Evolutionary conservation across 2,329 filamentous ascomycete genomes (phyloP).

Genomic region (Xylariales sp.): DNA sequence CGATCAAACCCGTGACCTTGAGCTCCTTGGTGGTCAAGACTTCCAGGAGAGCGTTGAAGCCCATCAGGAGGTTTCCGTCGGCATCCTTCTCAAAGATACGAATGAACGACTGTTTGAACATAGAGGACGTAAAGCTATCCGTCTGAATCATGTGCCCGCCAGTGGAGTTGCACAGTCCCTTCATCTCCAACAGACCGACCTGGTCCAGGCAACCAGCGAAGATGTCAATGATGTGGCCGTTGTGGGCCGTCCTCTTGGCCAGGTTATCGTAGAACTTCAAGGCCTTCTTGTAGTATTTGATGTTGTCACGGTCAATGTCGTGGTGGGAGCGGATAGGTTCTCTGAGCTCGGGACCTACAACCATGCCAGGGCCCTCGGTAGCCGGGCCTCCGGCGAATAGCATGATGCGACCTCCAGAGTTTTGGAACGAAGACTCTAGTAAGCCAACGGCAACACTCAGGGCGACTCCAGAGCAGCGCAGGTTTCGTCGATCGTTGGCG

Average conservation of each 20-base stretch:
- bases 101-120: slow-evolving; percentile 98
- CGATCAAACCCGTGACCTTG: slow-evolving; percentile 95
- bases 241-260: slow-evolving; percentile 90
- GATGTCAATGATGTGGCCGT: slow-evolving; percentile 95
- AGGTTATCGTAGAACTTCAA: slow-evolving; percentile 91
- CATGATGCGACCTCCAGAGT: slow-evolving; percentile 93
- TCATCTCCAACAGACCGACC: slow-evolving; percentile 97
- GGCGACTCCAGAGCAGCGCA: slow-evolving; percentile 94
- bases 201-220: slow-evolving; percentile 97
- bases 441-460: slow-evolving; percentile 90
- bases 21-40: slow-evolving; percentile 96
- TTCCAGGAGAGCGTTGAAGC: slow-evolving; percentile 94
- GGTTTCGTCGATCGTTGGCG: slow-evolving; percentile 81
- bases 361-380: slow-evolving; percentile 94
- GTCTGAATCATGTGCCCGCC: slow-evolving; percentile 98
- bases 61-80: slow-evolving; percentile 93
- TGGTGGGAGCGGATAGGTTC: slow-evolving; percentile 98
- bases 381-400: slow-evolving; percentile 91
- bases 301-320: slow-evolving; percentile 97
- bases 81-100: slow-evolving; percentile 96
- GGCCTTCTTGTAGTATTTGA: slow-evolving; percentile 99
- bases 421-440: slow-evolving; percentile 91
- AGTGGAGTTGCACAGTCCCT: slow-evolving; percentile 90
- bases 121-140: slow-evolving; percentile 96
- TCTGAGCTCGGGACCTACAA: slow-evolving; percentile 90